Evolutionary conservation across 345 rosid genomes (phyloP), one percentile per base, ranked within the genome.

Genomic region (Moricandia moricandioides): DNA sequence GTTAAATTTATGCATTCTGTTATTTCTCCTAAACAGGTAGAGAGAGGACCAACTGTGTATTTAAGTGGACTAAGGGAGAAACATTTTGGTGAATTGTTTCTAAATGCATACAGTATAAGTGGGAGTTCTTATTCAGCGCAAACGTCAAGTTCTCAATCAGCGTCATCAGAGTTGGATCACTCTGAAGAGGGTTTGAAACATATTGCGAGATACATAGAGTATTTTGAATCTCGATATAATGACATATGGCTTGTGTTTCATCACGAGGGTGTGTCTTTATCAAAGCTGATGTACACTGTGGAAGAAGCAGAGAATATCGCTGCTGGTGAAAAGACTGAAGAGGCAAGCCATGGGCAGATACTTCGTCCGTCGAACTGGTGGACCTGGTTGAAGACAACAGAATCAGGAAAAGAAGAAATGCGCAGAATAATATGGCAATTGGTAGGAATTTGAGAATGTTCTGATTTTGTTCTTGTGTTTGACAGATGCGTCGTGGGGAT

Each of bases 241-340:
- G 97, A 91, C 73, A 83, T 93, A 71, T 93, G 98, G 98, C 93
- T 93, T 61, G 97, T 93, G 77, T 93, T 93, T 74, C 87, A 17
- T 67, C 89, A 91, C 27, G 98, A 93, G 84, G 98, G 98, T 37
- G 39, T 87, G 57, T 88, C 98, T 31, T 83, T 94, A 70, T 89
- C 98, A 65, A 94, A 91, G 75, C 82, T 94, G 74, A 75, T 94
- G 68, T 91, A 94, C 79, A 82, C 97, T 16, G 82, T 84, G 64
- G 93, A 89, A 76, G 90, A 87, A 81, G 78, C 80, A 45, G 85
- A 82, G 79, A 82, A 70, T 67, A 60, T 47, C 69, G 57, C 82
- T 47, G 47, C 76, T 35, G 73, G 68, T 49, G 88, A 82, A 76
- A 88, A 80, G 62, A 73, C 76, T 74, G 89, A 86, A 78, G 87